Percentiles rank a stretch among this genome's conserved stretches.
Evolutionary conservation across 441 rosid genomes (phyloP).

Genomic region (Erodium texanum): DNA sequence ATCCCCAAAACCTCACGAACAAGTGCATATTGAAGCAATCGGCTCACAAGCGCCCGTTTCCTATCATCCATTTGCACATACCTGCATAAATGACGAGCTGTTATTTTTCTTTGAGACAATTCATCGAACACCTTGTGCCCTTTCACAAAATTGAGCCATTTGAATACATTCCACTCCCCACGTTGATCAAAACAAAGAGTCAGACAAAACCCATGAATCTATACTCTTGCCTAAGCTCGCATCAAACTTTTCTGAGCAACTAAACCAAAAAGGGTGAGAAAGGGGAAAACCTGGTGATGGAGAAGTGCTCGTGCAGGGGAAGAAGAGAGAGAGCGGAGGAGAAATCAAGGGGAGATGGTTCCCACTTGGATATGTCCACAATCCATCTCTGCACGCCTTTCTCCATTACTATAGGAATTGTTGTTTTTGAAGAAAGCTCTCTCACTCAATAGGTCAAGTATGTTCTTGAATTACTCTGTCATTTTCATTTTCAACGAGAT

Average conservation of each 20-base stretch:
- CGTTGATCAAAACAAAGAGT: not conserved
- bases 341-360: constrained; percentile 44
- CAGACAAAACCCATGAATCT: not conserved
- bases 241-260: not conserved
- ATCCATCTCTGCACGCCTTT: constrained; percentile 46
- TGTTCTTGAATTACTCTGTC: not conserved
- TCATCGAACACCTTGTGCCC: constrained; percentile 1
- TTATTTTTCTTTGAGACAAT: not conserved
- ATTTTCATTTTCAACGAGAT: not conserved
- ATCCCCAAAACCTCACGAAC: constrained; percentile 37
- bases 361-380: constrained; percentile 51
- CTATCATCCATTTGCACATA: constrained; percentile 46
- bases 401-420: constrained; percentile 31
- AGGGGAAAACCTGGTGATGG: constrained; percentile 38
- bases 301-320: constrained; percentile 36
- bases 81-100: constrained; percentile 19
- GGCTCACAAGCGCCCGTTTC: constrained; percentile 49
- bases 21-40: constrained; percentile 49
- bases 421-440: not conserved
- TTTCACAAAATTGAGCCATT: not conserved
- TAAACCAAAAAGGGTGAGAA: not conserved
- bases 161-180: not conserved
- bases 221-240: not conserved
- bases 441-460: not conserved
- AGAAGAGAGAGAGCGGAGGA: constrained; percentile 39